A percentile compares a stretch with the other conserved stretches of the same genome.
Conservation (phyloP, 441 rosid genomes). For the Pelargonium cotyledonis region DNA sequence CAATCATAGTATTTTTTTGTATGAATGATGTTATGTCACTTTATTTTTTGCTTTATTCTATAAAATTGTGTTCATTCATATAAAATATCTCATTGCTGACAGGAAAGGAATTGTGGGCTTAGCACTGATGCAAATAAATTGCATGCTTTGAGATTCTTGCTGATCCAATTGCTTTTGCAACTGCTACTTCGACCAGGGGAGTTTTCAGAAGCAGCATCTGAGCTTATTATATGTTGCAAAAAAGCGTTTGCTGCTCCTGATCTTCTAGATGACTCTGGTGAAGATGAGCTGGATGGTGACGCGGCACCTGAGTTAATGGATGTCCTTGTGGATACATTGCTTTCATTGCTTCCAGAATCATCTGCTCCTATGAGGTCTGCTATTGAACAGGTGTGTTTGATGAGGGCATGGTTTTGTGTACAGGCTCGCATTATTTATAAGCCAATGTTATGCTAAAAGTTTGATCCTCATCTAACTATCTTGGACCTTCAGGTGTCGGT, state of each 20-base stretch:
- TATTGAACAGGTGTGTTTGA: constrained; percentile 64
- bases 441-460: not conserved
- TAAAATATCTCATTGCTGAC: constrained; percentile 24
- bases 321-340: constrained; percentile 79
- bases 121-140: constrained; percentile 40
- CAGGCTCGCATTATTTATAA: not conserved
- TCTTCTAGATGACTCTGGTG: constrained; percentile 46
- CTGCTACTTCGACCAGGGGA: constrained; percentile 82
- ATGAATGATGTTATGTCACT: not conserved
- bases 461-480: not conserved
- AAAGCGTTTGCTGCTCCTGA: constrained; percentile 58
- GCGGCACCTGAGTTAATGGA: constrained; percentile 68
- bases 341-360: constrained; percentile 82
- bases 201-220: constrained; percentile 61
- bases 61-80: constrained; percentile 6
- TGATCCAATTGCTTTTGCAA: constrained; percentile 80
- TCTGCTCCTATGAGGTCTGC: constrained; percentile 83
- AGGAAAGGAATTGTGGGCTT: constrained; percentile 63
- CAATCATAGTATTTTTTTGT: not conserved
- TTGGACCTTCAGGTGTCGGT: not conserved
- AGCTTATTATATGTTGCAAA: constrained; percentile 77
- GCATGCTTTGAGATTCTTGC: constrained; percentile 67
- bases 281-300: constrained; percentile 56
- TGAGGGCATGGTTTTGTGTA: not conserved
- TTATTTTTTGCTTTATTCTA: not conserved